A percentile compares a stretch with the other conserved stretches of the same genome.
These are phyloP conservation scores for Haematococcus lacustris DNA, from an alignment of 139 green algal genomes.

Conservation along the genomic window DNA sequence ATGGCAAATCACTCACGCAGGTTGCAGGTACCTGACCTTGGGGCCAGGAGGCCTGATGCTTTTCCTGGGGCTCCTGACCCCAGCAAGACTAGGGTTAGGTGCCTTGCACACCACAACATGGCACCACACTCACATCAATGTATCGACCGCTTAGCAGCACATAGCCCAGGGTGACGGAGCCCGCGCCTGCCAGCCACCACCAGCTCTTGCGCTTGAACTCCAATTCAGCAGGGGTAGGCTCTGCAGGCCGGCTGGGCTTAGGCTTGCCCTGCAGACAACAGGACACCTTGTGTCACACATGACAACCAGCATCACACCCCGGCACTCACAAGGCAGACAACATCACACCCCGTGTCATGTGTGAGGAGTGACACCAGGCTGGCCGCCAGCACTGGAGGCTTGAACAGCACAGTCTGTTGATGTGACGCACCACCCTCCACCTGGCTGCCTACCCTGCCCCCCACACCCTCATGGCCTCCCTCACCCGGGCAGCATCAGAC, in stretches of 20 bases:
- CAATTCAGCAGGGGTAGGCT: constrained; percentile 31
- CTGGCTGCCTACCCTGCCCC: no score
- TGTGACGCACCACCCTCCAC: no score
- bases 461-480: no score
- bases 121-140: constrained; percentile 15
- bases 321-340: background rate
- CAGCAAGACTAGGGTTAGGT: background rate
- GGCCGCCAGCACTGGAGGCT: no score
- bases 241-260: constrained; percentile 14
- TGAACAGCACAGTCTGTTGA: no score
- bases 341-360: no score
- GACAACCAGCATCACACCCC: background rate
- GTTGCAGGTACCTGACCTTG: background rate
- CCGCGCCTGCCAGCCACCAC: constrained; percentile 43
- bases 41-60: background rate
- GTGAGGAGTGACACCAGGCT: no score
- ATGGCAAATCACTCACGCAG: background rate
- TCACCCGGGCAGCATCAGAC: no score
- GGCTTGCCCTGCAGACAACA: constrained; percentile 21
- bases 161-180: constrained; percentile 26
- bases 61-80: background rate
- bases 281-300: background rate
- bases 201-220: constrained; percentile 33
- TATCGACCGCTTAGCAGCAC: constrained; percentile 49
- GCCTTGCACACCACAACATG: no score